phyloP scores from a whole-genome alignment of 495 filamentous ascomycete genomes.

The Penicillium psychrofluorescens region DNA sequence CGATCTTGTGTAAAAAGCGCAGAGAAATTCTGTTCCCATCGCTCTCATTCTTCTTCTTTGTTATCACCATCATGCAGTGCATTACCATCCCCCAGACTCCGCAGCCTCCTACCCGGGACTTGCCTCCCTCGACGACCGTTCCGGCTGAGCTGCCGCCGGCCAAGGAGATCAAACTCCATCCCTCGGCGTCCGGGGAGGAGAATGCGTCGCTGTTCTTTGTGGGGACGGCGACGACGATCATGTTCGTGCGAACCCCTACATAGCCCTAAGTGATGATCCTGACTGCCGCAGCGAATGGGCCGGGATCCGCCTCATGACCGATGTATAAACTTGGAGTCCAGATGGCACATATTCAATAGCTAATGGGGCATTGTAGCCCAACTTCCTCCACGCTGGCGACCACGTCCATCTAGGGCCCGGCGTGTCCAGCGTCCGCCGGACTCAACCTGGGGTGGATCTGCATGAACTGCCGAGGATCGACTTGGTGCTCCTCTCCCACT shows the following conservation, averaged over 20 bases:
- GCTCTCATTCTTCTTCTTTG: not conserved
- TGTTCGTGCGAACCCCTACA: slow-evolving; percentile 25
- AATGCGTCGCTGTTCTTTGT: slow-evolving; percentile 50
- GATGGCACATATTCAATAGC: too few species aligned
- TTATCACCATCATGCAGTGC: slow-evolving; percentile 2
- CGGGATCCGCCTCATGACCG: slow-evolving; percentile 57
- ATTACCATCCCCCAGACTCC: slow-evolving; percentile 3
- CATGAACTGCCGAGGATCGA: slow-evolving; percentile 56
- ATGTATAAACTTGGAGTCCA: slow-evolving; percentile 16
- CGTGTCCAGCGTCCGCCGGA: slow-evolving; percentile 43
- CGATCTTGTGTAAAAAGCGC: not conserved
- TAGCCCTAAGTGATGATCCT: not conserved
- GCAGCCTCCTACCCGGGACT: slow-evolving; percentile 15
- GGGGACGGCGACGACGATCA: slow-evolving; percentile 59
- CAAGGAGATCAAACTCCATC: slow-evolving; percentile 36
- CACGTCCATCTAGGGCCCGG: slow-evolving; percentile 63
- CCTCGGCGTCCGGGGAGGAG: slow-evolving; percentile 25
- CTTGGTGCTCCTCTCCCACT: slow-evolving; percentile 55
- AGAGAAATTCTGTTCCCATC: not conserved
- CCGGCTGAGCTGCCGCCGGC: slow-evolving; percentile 21
- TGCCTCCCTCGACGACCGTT: slow-evolving; percentile 4
- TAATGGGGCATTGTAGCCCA: slow-evolving; percentile 29
- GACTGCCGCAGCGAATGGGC: slow-evolving; percentile 43
- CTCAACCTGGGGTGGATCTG: slow-evolving; percentile 55
- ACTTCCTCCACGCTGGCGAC: slow-evolving; percentile 63